phyloP scores from a whole-genome alignment of 495 filamentous ascomycete species.

The Lasiosphaeria miniovina region DNA sequence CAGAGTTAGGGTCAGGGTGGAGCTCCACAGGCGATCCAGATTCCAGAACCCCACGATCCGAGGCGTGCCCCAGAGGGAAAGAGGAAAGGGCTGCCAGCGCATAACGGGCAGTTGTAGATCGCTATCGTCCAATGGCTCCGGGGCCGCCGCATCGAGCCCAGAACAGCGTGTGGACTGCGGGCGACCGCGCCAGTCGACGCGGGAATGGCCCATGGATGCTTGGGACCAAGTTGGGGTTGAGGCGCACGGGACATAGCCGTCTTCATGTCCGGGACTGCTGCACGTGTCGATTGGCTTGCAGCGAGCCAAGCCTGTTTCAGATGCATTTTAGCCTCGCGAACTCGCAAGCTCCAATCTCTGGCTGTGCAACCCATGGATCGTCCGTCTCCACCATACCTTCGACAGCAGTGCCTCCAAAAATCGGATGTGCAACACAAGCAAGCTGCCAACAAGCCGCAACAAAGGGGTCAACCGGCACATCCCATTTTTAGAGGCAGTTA shows the following conservation, averaged over 20 bases:
- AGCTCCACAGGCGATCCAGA: conserved; percentile 9
- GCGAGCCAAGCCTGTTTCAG: conserved; percentile 30
- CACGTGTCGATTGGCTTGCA: conserved; percentile 29
- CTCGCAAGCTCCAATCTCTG: conserved; percentile 3
- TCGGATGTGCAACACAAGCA: neutral
- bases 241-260: conserved; percentile 15
- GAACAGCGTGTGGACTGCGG: neutral
- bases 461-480: too few relatives aligned
- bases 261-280: conserved; percentile 21
- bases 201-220: neutral
- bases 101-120: conserved; percentile 24
- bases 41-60: conserved; percentile 10
- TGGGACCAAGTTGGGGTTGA: conserved; percentile 11
- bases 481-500: neutral
- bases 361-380: neutral
- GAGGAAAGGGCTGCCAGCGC: conserved; percentile 25
- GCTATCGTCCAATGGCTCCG: conserved; percentile 29
- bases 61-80: neutral
- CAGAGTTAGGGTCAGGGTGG: too few relatives aligned
- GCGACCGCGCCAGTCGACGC: neutral
- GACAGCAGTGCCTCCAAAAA: neutral
- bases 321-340: conserved; percentile 27
- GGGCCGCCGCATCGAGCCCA: neutral
- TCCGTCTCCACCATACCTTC: neutral
- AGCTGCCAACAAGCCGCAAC: too few relatives aligned